Base-by-base conservation (phyloP, 2,329 filamentous ascomycete species). In the Aspergillus fijiensis region DNA sequence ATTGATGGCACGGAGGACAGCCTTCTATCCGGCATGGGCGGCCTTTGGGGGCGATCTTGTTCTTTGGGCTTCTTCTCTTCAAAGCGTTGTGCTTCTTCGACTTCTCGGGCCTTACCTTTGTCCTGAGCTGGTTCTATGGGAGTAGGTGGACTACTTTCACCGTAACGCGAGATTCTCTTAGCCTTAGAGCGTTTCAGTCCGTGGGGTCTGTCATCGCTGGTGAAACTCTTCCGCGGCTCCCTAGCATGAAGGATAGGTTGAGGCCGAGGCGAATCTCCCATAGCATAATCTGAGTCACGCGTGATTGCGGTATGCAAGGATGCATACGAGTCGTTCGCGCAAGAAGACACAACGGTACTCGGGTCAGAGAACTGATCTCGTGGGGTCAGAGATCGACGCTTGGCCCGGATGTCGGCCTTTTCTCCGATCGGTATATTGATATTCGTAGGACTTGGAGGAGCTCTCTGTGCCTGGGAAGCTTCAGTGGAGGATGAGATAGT, bases 361-460 rank as follows among this genome's bases (percentile, higher is more conserved):
- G 69, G 72, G 14, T 74, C 72, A 25, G 72, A 74, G 27, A 65
- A 67, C 16, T 69, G 65, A 29, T 71, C 71, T 48, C 70, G 70
- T 16, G 65, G 66, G 21, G 65, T 67, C 57, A 63, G 60, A 45
- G 72, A 74, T 50, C 71, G 71, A 57, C 71, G 69, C 77, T 80
- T 83, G 60, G 75, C 74, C 60, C 78, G 80, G 4, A 81, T 80
- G 14, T 74, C 73, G n/a, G 77, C 70, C 55, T 79, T 80, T 71
- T 87, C 86, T 25, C 86, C 86, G 65, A 88, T 85, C 9, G 86
- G 86, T 42, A 88, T 78, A 58, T 87, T 83, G 59, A 87, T 77
- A 63, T 85, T 82, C 59, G 78, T 80, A 4, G 82, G 78, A 62
- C 79, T 82, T 27, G 80, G 78, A 39, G 76, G 79, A 48, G 74